Evolutionary conservation across 148 eudicot genomes (phyloP), one percentile per base, ranked within the genome.

Genomic region (Silene latifolia): DNA sequence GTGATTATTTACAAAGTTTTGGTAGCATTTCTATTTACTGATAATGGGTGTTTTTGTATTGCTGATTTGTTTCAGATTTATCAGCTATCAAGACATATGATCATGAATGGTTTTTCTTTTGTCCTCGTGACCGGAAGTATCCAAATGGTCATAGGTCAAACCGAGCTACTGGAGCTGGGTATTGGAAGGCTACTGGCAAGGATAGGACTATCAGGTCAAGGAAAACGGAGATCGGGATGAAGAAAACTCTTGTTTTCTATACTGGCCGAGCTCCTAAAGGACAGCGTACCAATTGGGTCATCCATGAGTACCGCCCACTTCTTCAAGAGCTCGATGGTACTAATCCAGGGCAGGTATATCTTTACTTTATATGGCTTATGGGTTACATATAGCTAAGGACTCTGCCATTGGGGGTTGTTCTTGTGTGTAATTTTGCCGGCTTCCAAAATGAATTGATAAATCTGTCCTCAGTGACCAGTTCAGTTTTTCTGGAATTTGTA

Each of bases 141-240:
- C 93, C 93, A 17, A 92, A 83, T 61, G 97, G 99, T 14, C 91
- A 89, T 72, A 78, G 99, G 77, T 87, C 89, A 71, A 92, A 92
- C 56, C 80, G 99, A 48, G 99, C 99, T 2, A 96, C 99, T 0
- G 79, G 24, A 59, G 74, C 78, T 4, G 99, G 99, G 19, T 92
- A 96, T 83, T 96, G 99, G 98, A 96, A 96, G 64, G 99, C 99
- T 5, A 96, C 99, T 13, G 99, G 99, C 32, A 96, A 86, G 72
- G 99, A 96, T 59, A 88, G 99, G 87, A 75, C 77, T 25, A 90
- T 96, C 60, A 87, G 80, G 70, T 62, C 89, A 11, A 85, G 76
- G 82, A 83, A 77, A 63, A 65, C 71, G 76, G 87, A 74, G 73
- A 91, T 96, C 75, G 99, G 99, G 23, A 90, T 80, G 89, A 96